phyloP scores from a whole-genome alignment of 768 basidiomycete genomes.

The Boletellus sp. region DNA sequence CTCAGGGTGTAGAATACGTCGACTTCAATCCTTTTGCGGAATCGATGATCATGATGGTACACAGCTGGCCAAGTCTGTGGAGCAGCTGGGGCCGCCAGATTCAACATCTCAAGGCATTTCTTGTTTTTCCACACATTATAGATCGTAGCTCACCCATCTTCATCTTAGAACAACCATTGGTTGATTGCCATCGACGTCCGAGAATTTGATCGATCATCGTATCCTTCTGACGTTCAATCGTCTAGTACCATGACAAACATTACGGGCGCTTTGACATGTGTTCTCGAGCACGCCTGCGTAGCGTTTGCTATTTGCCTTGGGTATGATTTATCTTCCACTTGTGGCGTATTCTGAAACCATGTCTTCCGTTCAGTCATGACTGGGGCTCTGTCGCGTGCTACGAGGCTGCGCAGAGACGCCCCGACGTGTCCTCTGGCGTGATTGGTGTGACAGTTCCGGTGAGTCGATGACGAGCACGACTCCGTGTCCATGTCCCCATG shows the following conservation, averaged over 20 bases:
- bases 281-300: slow-evolving; percentile 51
- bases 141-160: not conserved
- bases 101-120: slow-evolving; percentile 52
- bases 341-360: not conserved
- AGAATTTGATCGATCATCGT: slow-evolving; percentile 66
- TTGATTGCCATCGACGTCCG: slow-evolving; percentile 62
- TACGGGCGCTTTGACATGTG: slow-evolving; percentile 59
- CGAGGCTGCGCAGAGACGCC: slow-evolving; percentile 64
- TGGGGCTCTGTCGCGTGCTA: slow-evolving; percentile 71
- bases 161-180: slow-evolving; percentile 53
- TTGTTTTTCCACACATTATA: no score
- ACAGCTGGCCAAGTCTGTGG: slow-evolving; percentile 81
- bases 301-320: slow-evolving; percentile 57
- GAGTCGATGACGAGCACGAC: slow-evolving; percentile 12
- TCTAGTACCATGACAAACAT: slow-evolving; percentile 61
- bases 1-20: slow-evolving; percentile 48
- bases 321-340: slow-evolving; percentile 31
- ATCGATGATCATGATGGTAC: slow-evolving; percentile 60
- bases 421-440: slow-evolving; percentile 59
- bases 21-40: slow-evolving; percentile 55
- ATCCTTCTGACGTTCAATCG: slow-evolving; percentile 57
- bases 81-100: slow-evolving; percentile 73
- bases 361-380: slow-evolving; percentile 53
- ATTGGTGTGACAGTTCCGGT: slow-evolving; percentile 62
- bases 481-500: not conserved